A percentile compares a stretch with the other conserved stretches of the same genome.
Conservation (phyloP, 2,329 filamentous ascomycete genomes). For the Gaeumannomyces sp. region DNA sequence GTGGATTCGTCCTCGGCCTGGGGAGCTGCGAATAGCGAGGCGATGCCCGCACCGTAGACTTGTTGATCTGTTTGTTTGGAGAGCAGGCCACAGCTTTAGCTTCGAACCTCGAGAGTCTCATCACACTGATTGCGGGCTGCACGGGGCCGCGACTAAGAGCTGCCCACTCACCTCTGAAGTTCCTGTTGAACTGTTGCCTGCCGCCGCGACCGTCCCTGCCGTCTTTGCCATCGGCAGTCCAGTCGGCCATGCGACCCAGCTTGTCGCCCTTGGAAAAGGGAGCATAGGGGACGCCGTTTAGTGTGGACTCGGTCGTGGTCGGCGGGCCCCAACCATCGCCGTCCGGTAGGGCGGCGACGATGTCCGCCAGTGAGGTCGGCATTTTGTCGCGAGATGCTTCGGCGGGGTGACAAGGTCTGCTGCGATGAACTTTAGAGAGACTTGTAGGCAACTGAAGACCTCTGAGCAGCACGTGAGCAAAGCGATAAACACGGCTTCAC, state of each 20-base stretch:
- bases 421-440: not conserved
- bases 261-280: slow-evolving; percentile 99
- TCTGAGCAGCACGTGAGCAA: not conserved
- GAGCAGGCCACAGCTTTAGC: not conserved
- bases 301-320: slow-evolving; percentile 75
- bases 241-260: slow-evolving; percentile 98
- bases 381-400: slow-evolving; percentile 1
- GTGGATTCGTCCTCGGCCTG: slow-evolving; percentile 91
- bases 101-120: not conserved
- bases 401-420: not conserved
- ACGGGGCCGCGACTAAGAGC: not conserved
- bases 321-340: slow-evolving; percentile 84
- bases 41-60: slow-evolving; percentile 87
- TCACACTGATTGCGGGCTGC: not conserved
- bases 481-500: not conserved
- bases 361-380: slow-evolving; percentile 39
- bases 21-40: slow-evolving; percentile 82
- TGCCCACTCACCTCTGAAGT: slow-evolving; percentile 69
- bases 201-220: slow-evolving; percentile 64
- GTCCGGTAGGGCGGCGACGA: slow-evolving; percentile 66
- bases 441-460: not conserved
- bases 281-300: slow-evolving; percentile 93
- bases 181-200: slow-evolving; percentile 83
- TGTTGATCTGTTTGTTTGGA: slow-evolving; percentile 66
- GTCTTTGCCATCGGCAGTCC: slow-evolving; percentile 88